Evolutionary conservation across 495 filamentous ascomycete genomes (phyloP).

Genomic region (Tuber borchii): DNA sequence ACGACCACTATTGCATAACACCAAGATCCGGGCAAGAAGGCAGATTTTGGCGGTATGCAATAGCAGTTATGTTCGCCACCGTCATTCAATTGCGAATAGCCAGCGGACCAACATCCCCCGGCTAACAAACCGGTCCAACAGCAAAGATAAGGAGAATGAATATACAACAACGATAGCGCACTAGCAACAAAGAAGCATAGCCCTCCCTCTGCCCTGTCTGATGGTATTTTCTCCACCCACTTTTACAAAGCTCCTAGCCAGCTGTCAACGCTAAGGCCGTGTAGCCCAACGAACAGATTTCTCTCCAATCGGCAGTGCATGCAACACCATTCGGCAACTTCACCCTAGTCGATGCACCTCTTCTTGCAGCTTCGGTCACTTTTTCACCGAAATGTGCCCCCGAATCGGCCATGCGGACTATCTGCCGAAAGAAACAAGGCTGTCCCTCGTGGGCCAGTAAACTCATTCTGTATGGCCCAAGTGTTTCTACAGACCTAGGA

Average conservation of each 20-base stretch:
- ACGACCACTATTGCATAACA: too few relatives aligned
- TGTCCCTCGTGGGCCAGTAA: background rate
- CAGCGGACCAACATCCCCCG: too few relatives aligned
- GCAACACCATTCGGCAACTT: background rate
- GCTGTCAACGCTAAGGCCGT: background rate
- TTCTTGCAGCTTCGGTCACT: background rate
- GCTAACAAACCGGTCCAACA: background rate
- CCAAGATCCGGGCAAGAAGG: too few relatives aligned
- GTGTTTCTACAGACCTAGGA: rapidly evolving
- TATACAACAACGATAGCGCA: background rate
- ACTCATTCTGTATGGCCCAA: background rate
- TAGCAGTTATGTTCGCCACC: too few relatives aligned
- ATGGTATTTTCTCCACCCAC: background rate
- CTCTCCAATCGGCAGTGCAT: background rate
- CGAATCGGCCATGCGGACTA: background rate
- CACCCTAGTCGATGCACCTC: background rate
- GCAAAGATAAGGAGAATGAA: background rate
- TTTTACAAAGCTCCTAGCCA: background rate
- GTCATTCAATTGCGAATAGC: too few relatives aligned
- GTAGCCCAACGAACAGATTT: background rate
- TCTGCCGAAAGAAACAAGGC: background rate
- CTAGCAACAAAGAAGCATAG: background rate
- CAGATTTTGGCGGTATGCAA: too few relatives aligned
- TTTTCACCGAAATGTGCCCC: background rate
- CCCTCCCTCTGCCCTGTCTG: background rate